Conservation (phyloP, 805 yeast genomes). For the Aciculoconidium aculeatum region DNA sequence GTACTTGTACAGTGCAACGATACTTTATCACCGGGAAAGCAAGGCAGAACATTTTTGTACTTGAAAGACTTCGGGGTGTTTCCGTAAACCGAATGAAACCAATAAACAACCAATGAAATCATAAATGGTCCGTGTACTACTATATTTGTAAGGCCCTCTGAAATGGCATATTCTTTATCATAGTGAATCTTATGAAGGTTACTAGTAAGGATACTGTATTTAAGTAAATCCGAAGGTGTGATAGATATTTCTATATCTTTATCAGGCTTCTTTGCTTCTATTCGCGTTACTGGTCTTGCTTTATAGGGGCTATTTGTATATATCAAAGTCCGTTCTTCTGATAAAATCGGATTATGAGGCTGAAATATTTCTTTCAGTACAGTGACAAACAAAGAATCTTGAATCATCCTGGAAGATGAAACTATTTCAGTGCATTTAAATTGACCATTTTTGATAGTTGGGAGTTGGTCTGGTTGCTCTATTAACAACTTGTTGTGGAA, state of each 20-base stretch:
- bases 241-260: constrained; percentile 28
- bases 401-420: constrained; percentile 28
- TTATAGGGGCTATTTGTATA: constrained; percentile 46
- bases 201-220: constrained; percentile 71
- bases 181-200: constrained; percentile 85
- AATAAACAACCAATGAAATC: constrained; percentile 53
- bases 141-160: constrained; percentile 56
- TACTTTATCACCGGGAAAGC: constrained; percentile 37
- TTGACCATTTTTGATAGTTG: too few relatives aligned
- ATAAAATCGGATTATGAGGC: constrained; percentile 19
- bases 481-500: constrained; percentile 23
- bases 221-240: constrained; percentile 40
- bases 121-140: constrained; percentile 82
- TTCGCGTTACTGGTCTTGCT: constrained; percentile 8
- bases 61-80: constrained; percentile 18
- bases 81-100: constrained; percentile 26
- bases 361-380: constrained; percentile 44
- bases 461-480: too few relatives aligned
- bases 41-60: constrained; percentile 48
- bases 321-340: constrained; percentile 55
- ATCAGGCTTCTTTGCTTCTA: too few relatives aligned
- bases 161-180: constrained; percentile 49
- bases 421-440: constrained; percentile 56
- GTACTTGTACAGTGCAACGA: constrained; percentile 8
- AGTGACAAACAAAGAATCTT: constrained; percentile 44